Evolutionary conservation across 768 basidiomycete species (phyloP), one percentile per base, ranked within the genome.

Genomic region (Rossbeevera mucosa): DNA sequence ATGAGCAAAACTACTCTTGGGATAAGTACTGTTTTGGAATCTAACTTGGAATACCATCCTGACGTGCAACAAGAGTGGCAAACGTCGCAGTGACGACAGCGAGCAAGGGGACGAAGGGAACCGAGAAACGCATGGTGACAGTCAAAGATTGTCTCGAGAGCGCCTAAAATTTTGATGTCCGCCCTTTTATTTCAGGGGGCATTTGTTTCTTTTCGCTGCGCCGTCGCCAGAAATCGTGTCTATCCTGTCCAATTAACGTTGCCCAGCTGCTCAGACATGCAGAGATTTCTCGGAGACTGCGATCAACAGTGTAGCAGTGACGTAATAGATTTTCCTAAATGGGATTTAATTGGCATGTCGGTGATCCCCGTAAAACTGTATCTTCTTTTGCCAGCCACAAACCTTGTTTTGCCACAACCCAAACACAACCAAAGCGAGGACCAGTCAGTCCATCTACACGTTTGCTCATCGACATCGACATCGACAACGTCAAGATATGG

Each of bases 401-500:
- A 83, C 80, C 72, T 80, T 84, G 76, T 68, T 70, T 63, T 71
- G 74, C 63, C 61, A 61, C 64, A 50, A 47, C n/a, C n/a, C 60
- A 71, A 72, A 76, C 74, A 75, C 60, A 64, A 44, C 59, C 57
- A 64, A 65, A 72, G 55, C 29, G n/a, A 24, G 31, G 21, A 40
- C 44, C 31, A 14, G 22, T 16, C 14, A 28, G 26, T 13, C 54
- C 51, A 61, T 63, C 73, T 64, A n/a, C n/a, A n/a, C n/a, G n/a
- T n/a, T n/a, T n/a, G 67, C 70, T 76, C 79, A 80, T 69, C 77
- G 77, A 79, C 76, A 65, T 72, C 75, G 72, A 80, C 76, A 64
- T 72, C 75, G 72, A 79, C 76, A 76, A 75, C 79, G 71, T 74
- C 81, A 85, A 82, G 77, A 81, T 75, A 85, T 86, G 84, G 84